These are phyloP conservation scores for Ceratobasidium sp. DNA, from an alignment of 1,284 basidiomycete species.

Conservation along the genomic window DNA sequence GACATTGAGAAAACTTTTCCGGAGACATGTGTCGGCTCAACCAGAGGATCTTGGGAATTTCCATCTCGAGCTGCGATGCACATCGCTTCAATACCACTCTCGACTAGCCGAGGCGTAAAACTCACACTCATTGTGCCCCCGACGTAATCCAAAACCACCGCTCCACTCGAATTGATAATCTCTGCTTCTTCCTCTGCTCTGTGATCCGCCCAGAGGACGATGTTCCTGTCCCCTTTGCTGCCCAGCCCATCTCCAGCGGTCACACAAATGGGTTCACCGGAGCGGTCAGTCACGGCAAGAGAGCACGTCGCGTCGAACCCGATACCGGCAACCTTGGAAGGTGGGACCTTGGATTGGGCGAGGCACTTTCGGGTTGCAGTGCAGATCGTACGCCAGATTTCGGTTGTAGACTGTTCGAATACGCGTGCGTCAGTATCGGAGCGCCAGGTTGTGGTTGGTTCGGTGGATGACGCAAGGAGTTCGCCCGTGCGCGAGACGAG, in stretches of 20 bases:
- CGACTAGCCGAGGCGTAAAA: slow-evolving; percentile 10
- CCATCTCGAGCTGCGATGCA: slow-evolving; percentile 84
- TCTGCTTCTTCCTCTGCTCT: slow-evolving; percentile 92
- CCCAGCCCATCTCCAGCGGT: slow-evolving; percentile 74
- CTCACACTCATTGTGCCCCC: slow-evolving; percentile 95
- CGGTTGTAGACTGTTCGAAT: slow-evolving; percentile 89
- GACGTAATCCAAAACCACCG: slow-evolving; percentile 90
- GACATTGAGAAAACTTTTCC: slow-evolving; percentile 77
- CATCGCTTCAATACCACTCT: not conserved
- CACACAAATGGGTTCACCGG: slow-evolving; percentile 80
- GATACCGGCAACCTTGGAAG: slow-evolving; percentile 79
- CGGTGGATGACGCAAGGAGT: slow-evolving; percentile 77
- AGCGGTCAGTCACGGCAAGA: slow-evolving; percentile 81
- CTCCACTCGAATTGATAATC: slow-evolving; percentile 84
- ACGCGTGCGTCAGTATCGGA: slow-evolving; percentile 86
- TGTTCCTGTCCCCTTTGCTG: slow-evolving; percentile 71
- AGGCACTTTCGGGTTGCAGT: slow-evolving; percentile 75
- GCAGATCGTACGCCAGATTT: slow-evolving; percentile 87
- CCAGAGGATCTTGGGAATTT: slow-evolving; percentile 96
- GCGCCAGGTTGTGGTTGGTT: slow-evolving; percentile 84
- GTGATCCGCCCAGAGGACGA: slow-evolving; percentile 95
- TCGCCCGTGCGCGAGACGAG: slow-evolving; percentile 79
- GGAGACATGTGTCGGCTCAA: slow-evolving; percentile 86
- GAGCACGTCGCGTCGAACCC: slow-evolving; percentile 99
- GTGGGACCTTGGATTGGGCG: slow-evolving; percentile 63